These are phyloP conservation scores for Funneliformis mosseae DNA, from an alignment of 192 early-diverging fungal species.

Conservation along the genomic window DNA sequence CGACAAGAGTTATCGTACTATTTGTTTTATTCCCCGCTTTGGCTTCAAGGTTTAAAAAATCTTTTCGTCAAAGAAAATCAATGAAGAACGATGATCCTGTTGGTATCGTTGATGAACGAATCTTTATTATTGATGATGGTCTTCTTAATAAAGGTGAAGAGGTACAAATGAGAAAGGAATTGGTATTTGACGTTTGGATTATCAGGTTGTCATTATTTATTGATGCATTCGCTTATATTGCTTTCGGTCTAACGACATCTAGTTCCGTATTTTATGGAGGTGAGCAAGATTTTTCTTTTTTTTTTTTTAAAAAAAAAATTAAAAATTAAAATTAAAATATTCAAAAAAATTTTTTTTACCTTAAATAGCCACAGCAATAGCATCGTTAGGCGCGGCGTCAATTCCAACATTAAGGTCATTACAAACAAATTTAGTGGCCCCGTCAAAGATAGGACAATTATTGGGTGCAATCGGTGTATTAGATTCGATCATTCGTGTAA, in stretches of 20 bases:
- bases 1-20: conserved; percentile 3
- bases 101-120: not conserved
- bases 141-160: not conserved
- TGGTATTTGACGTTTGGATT: conserved; percentile 50
- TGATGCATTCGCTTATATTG: conserved; percentile 37
- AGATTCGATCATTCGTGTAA: conserved; percentile 48
- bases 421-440: conserved; percentile 46
- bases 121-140: not conserved
- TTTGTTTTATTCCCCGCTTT: not conserved
- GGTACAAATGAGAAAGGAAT: not conserved
- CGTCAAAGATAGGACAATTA: conserved; percentile 50
- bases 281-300: not conserved
- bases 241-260: conserved; percentile 39
- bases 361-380: conserved; percentile 32
- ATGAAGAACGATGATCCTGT: not conserved
- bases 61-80: not conserved
- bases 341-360: conserved; percentile 30
- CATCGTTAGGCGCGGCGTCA: conserved; percentile 41
- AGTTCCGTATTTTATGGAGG: conserved; percentile 24
- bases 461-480: conserved; percentile 51
- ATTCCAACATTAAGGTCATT: conserved; percentile 46
- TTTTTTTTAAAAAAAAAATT: too few relatives aligned
- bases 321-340: too few relatives aligned
- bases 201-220: conserved; percentile 43
- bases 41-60: not conserved